phyloP scores from a whole-genome alignment of 140 eudicot genomes.

The Oenanthe javanica region DNA sequence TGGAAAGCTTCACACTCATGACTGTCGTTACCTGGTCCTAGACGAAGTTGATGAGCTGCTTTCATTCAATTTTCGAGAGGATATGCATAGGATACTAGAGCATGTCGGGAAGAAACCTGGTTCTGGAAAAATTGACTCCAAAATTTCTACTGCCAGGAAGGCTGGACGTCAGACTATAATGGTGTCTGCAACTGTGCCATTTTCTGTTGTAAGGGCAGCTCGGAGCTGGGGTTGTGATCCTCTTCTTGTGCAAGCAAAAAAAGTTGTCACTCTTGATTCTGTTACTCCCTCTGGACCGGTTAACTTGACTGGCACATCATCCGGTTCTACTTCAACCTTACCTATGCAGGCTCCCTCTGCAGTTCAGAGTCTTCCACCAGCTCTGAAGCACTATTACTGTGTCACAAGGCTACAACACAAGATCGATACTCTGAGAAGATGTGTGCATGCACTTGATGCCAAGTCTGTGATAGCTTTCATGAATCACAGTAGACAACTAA shows the following conservation, averaged over 20 bases:
- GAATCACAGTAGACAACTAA: conserved; percentile 78
- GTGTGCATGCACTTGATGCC: conserved; percentile 90
- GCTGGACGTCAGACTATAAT: conserved; percentile 68
- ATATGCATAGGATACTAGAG: conserved; percentile 84
- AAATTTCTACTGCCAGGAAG: conserved; percentile 20
- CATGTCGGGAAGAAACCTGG: conserved; percentile 80
- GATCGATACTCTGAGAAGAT: conserved; percentile 78
- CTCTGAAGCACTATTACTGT: conserved; percentile 67
- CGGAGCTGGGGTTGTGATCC: conserved; percentile 82
- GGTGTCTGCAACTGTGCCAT: conserved; percentile 98
- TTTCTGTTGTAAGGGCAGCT: conserved; percentile 84
- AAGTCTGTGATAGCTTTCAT: conserved; percentile 75
- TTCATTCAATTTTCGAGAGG: conserved; percentile 78
- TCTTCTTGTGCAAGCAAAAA: conserved; percentile 73
- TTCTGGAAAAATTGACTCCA: conserved; percentile 24
- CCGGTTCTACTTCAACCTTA: conserved; percentile 22
- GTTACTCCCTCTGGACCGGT: conserved; percentile 45
- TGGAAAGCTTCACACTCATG: conserved; percentile 86
- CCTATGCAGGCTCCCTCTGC: conserved; percentile 29
- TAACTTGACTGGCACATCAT: conserved; percentile 34
- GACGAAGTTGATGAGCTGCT: conserved; percentile 89
- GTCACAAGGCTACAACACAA: conserved; percentile 74
- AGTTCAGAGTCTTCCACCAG: conserved; percentile 69
- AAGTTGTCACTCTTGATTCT: conserved; percentile 53
- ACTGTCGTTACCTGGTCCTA: conserved; percentile 57